Conservation (phyloP, 2,329 filamentous ascomycete genomes). For the Aureobasidium sp. region DNA sequence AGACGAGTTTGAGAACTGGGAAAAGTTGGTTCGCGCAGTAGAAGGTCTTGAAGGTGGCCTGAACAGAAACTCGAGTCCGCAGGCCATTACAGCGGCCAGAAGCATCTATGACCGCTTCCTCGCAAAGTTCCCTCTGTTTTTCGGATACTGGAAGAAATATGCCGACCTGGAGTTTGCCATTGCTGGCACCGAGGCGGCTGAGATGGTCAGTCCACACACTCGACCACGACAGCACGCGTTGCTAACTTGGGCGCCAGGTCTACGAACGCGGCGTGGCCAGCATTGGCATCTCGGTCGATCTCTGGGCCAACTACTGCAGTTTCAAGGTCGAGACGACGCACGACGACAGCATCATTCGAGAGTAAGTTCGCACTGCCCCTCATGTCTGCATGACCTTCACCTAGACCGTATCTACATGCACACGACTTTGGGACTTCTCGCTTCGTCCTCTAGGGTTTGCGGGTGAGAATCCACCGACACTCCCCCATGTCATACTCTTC, state of each 20-base stretch:
- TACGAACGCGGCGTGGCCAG: conserved; percentile 93
- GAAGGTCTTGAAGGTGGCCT: conserved; percentile 85
- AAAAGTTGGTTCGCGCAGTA: conserved; percentile 75
- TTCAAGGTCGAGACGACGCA: conserved; percentile 98
- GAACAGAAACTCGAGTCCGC: conserved; percentile 91
- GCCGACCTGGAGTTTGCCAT: conserved; percentile 96
- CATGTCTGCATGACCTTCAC: conserved; percentile 42
- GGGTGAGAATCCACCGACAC: conserved; percentile 12
- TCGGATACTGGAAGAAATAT: conserved; percentile 99
- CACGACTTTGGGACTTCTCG: conserved; percentile 2
- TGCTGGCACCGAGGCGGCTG: conserved; percentile 89
- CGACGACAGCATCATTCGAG: conserved; percentile 89
- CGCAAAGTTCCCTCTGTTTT: conserved; percentile 86
- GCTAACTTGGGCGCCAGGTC: conserved; percentile 46
- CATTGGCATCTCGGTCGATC: conserved; percentile 85
- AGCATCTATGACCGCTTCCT: conserved; percentile 88
- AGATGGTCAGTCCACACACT: conserved; percentile 59
- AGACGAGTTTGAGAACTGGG: conserved; percentile 92
- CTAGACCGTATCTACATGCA: conserved; percentile 1
- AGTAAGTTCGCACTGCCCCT: conserved; percentile 76
- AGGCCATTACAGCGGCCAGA: conserved; percentile 79
- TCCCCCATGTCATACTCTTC: background rate
- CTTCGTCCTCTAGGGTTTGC: background rate
- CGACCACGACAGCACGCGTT: background rate
- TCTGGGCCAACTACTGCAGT: conserved; percentile 94